These are phyloP conservation scores for Arthrocladium fulminans DNA, from an alignment of 2,329 filamentous ascomycete species.

Conservation along the genomic window DNA sequence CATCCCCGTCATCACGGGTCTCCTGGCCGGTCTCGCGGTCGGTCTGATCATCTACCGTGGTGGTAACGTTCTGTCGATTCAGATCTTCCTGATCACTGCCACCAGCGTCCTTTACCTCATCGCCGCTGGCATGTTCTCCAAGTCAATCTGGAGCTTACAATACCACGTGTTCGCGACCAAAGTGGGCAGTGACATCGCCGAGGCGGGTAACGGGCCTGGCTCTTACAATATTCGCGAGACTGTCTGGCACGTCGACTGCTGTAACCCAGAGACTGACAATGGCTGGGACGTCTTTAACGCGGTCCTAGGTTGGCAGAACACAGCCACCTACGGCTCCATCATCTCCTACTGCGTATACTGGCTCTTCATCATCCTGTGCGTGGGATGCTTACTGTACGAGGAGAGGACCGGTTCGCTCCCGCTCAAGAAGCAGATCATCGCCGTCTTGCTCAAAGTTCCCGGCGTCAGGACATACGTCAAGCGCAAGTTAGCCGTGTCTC, in stretches of 20 bases:
- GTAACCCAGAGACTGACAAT: constrained; percentile 61
- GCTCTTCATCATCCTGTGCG: constrained; percentile 59
- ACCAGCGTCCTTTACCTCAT: constrained; percentile 80
- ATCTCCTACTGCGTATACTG: constrained; percentile 85
- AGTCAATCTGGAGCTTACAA: constrained; percentile 66
- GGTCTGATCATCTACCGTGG: constrained; percentile 73
- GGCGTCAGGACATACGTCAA: too few species aligned
- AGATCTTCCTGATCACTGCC: constrained; percentile 71
- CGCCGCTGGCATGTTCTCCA: constrained; percentile 71
- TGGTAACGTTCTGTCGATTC: constrained; percentile 55
- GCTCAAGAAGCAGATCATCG: constrained; percentile 16
- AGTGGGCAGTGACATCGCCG: constrained; percentile 47
- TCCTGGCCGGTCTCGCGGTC: constrained; percentile 56
- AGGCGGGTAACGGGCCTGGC: constrained; percentile 58
- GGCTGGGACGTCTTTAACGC: constrained; percentile 85
- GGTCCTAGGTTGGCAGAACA: constrained; percentile 79
- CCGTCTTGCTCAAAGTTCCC: too few species aligned
- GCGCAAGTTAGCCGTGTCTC: too few species aligned
- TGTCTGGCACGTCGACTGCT: constrained; percentile 82
- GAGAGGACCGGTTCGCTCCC: constrained; percentile 38
- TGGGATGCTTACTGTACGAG: constrained; percentile 56
- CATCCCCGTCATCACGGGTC: constrained; percentile 64
- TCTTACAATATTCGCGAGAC: constrained; percentile 70
- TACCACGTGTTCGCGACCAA: constrained; percentile 57
- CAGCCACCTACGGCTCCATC: constrained; percentile 77